Conservation (phyloP, 305 asterid species). For the Salvia sclarea region DNA sequence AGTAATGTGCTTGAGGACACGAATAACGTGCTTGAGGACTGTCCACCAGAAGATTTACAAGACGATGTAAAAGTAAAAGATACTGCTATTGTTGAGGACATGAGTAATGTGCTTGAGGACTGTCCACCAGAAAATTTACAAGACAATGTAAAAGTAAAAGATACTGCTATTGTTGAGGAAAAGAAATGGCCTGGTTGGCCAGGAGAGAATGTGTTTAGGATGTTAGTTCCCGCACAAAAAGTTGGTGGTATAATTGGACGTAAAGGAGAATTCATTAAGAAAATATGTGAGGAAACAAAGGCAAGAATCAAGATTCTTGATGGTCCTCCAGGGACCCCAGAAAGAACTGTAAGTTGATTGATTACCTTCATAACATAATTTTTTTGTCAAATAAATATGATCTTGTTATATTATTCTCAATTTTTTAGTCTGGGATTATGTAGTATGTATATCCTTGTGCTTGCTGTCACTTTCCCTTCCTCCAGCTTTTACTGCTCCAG, state of each 20-base stretch:
- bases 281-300: conserved; percentile 32
- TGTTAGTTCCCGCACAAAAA: conserved; percentile 70
- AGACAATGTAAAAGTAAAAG: conserved; percentile 40
- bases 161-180: conserved; percentile 44
- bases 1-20: conserved; percentile 32
- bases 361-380: conserved; percentile 17
- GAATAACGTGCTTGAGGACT: conserved; percentile 30
- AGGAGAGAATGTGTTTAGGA: conserved; percentile 82
- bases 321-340: conserved; percentile 75
- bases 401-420: conserved; percentile 15
- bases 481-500: conserved; percentile 7
- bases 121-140: conserved; percentile 43
- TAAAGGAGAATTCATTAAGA: conserved; percentile 45
- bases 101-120: conserved; percentile 30
- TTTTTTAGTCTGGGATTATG: background rate
- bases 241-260: conserved; percentile 88
- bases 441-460: conserved; percentile 4
- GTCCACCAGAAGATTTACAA: conserved; percentile 42
- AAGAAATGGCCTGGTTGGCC: conserved; percentile 95
- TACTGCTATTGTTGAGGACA: conserved; percentile 43
- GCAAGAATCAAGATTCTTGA: conserved; percentile 48
- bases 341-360: conserved; percentile 70
- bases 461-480: background rate
- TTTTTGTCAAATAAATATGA: background rate
- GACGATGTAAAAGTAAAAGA: conserved; percentile 41